Evolutionary conservation across 2,329 filamentous ascomycete species (phyloP), one percentile per base, ranked within the genome.

Genomic region (Elsinoe fawcettii): DNA sequence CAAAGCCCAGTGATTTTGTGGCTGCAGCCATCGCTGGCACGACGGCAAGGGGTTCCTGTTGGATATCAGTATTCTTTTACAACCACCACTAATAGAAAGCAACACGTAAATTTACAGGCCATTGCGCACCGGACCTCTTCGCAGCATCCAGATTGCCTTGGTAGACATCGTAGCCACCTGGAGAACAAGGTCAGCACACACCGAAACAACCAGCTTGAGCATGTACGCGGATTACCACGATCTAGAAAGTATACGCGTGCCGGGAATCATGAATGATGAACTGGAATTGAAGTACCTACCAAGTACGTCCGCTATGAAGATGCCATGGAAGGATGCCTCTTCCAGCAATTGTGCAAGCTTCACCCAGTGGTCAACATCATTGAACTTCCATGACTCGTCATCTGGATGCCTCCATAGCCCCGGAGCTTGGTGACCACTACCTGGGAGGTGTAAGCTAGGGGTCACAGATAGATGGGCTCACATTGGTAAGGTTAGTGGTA

Each of bases 251-350:
- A n/a, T n/a, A n/a, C n/a, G n/a, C n/a, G n/a, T n/a, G n/a, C n/a
- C n/a, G n/a, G 27, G 27, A 5, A 30, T 30, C 9, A 30, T 30
- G 27, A 30, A 30, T 30, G 27, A 9, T 5, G 27, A 30, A 9
- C 5, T 5, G 27, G 9, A 9, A 30, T 5, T 30, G 9, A 30
- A 9, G 27, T 14, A 32, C 25, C 20, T 44, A 3, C 81, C 82
- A 69, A 87, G 74, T 0, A 85, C 82, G 65, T 86, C 83, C 0
- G 83, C 83, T 55, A 86, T 83, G 67, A 86, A 86, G 36, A 86
- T 82, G 9, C 80, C 82, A 57, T 85, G 81, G 61, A 86, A 84
- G 55, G 83, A 82, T 27, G 79, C 82, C 0, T 75, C 71, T 61
- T 86, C 83, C 1, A 85, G 75, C 0, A 81, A 69, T 59, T 83